Percentiles rank a stretch among this genome's conserved stretches.
Conservation (phyloP, 2,329 filamentous ascomycete genomes). For the Septoria petroselini region DNA sequence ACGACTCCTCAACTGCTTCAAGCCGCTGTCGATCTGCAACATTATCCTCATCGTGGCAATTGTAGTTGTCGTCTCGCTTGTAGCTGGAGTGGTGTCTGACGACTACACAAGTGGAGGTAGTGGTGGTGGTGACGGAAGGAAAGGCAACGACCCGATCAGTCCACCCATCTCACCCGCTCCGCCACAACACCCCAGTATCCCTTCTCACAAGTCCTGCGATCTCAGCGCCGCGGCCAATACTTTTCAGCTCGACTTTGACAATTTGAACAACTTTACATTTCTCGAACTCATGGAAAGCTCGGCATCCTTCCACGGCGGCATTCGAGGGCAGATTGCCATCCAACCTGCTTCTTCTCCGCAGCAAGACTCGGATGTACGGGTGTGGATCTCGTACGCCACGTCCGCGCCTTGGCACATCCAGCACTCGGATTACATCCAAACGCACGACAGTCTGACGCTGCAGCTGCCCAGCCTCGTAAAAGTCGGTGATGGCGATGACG, state of each 20-base stretch:
- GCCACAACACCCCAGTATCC: background rate
- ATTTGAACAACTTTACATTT: conserved; percentile 28
- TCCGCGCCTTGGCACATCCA: conserved; percentile 36
- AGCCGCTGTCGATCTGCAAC: conserved; percentile 17
- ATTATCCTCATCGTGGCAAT: conserved; percentile 17
- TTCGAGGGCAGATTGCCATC: conserved; percentile 42
- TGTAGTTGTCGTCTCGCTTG: background rate
- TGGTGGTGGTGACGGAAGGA: background rate
- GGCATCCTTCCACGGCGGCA: conserved; percentile 23
- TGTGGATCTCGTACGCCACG: conserved; percentile 40
- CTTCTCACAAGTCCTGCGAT: conserved; percentile 18
- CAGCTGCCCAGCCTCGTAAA: conserved; percentile 23
- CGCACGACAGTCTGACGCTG: conserved; percentile 23
- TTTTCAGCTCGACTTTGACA: conserved; percentile 17
- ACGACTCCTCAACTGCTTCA: conserved; percentile 5
- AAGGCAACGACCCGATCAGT: background rate
- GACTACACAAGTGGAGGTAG: background rate
- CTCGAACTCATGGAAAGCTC: conserved; percentile 31
- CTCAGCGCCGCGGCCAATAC: conserved; percentile 13
- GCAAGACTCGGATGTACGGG: conserved; percentile 35
- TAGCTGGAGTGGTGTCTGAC: background rate
- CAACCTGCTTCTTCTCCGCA: conserved; percentile 38
- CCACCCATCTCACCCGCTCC: conserved; percentile 5
- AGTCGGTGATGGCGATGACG: background rate
- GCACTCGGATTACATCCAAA: conserved; percentile 34